phyloP scores from a whole-genome alignment of 495 filamentous ascomycete genomes.

The Penicillium lividum region DNA sequence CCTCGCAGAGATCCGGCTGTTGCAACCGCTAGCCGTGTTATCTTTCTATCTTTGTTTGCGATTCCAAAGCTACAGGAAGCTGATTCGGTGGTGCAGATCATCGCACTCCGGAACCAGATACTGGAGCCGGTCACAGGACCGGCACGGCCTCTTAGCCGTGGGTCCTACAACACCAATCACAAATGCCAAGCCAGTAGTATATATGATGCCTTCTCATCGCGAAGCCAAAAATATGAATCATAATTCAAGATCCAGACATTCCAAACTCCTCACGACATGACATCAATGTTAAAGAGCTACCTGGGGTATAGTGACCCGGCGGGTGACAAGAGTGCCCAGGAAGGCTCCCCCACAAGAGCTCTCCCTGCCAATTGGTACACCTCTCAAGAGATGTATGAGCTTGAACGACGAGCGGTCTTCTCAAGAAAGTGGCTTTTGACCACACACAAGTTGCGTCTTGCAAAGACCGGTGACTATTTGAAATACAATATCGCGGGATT shows the following conservation, averaged over 20 bases:
- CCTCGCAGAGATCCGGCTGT: slow-evolving; percentile 15
- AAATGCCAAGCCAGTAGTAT: slow-evolving; percentile 7
- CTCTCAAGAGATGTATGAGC: slow-evolving; percentile 50
- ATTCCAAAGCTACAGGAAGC: neutral
- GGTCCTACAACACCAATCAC: neutral
- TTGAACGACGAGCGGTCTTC: slow-evolving; percentile 57
- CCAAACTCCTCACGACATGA: slow-evolving; percentile 7
- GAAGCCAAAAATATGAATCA: neutral
- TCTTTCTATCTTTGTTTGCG: neutral
- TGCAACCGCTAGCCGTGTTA: slow-evolving; percentile 17
- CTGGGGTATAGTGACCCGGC: slow-evolving; percentile 24
- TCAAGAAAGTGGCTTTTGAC: slow-evolving; percentile 55
- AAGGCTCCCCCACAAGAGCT: slow-evolving; percentile 27
- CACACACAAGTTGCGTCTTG: slow-evolving; percentile 48
- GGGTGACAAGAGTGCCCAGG: slow-evolving; percentile 1
- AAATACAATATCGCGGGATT: slow-evolving; percentile 49
- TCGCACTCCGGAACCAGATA: neutral
- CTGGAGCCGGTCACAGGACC: neutral
- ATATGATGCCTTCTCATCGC: slow-evolving; percentile 11
- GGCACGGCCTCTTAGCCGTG: neutral
- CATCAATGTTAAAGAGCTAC: slow-evolving; percentile 25
- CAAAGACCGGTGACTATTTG: slow-evolving; percentile 52
- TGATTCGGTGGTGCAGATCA: neutral
- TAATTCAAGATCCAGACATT: neutral
- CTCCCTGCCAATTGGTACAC: slow-evolving; percentile 54